Evolutionary conservation across 2,329 filamentous ascomycete genomes (phyloP), one percentile per base, ranked within the genome.

Genomic region (Phaeosphaeria sp.): DNA sequence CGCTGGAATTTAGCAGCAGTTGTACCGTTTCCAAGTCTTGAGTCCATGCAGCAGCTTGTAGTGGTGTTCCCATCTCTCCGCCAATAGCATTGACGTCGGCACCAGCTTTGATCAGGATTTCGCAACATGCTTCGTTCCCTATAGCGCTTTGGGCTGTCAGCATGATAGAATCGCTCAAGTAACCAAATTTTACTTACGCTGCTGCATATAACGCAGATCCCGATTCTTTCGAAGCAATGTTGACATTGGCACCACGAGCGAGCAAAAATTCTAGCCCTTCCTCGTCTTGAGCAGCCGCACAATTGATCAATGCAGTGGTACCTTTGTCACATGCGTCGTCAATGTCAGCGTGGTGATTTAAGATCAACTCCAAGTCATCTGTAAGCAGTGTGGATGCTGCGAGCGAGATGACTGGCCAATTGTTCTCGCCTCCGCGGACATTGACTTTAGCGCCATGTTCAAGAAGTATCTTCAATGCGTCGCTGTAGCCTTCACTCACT

Each of bases 191-290:
- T 25, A 57, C 61, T 55, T 57, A 63, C 49, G 68, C 66, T 18
- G 65, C 63, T 3, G 60, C 65, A 42, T 68, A 62, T 23, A 71
- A 59, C 10, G 68, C 65, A 9, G 66, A 67, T 17, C 64, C 66
- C 39, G 55, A 59, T 22, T 57, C 54, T n/a, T 62, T 55, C 20
- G 60, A 64, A 2, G 46, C 50, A 6, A 63, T 59, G 41, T 66
- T 46, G 11, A 69, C 54, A 42, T 69, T 54, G 6, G 67, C 67
- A 10, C 55, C 58, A 11, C 57, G 56, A 7, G 53, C 51, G 6
- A 71, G 25, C 1, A 69, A 39, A 21, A 67, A 63, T 15, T 54
- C 52, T 10, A 71, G 11, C 1, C 64, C 64, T 3, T 66, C 60
- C n/a, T 49, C 44, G 46, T 67, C 61, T 13, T 56, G 54, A 25